Evolutionary conservation across 495 filamentous ascomycete genomes (phyloP).

Genomic region (Parmelia sp.): DNA sequence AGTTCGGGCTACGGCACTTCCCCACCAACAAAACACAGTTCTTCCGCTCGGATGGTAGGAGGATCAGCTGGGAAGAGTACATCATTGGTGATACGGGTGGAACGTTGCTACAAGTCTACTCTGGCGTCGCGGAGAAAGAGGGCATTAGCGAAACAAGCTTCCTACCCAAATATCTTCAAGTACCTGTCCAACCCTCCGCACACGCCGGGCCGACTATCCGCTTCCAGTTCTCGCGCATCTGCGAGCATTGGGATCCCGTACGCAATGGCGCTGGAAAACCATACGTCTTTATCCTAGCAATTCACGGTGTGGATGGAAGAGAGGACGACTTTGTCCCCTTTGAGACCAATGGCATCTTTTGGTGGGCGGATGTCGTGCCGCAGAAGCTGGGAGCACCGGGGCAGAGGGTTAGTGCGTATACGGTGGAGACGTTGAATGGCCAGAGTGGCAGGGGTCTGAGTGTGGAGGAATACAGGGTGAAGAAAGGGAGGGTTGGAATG

Average conservation of each 20-base stretch:
- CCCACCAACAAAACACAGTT: slow-evolving; percentile 61
- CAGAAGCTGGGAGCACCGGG: slow-evolving; percentile 62
- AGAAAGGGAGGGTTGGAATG: slow-evolving; percentile 56
- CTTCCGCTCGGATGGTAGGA: slow-evolving; percentile 56
- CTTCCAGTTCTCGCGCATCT: slow-evolving; percentile 70
- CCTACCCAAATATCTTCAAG: slow-evolving; percentile 49
- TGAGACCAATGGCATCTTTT: slow-evolving; percentile 59
- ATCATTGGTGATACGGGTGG: slow-evolving; percentile 45
- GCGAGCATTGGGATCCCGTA: slow-evolving; percentile 70
- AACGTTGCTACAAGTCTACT: slow-evolving; percentile 47
- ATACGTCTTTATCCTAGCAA: slow-evolving; percentile 58
- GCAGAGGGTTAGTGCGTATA: slow-evolving; percentile 55
- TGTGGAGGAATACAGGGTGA: slow-evolving; percentile 54
- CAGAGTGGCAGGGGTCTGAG: slow-evolving; percentile 62
- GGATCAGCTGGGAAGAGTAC: slow-evolving; percentile 70
- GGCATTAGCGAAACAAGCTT: slow-evolving; percentile 58
- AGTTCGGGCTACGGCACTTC: slow-evolving; percentile 75
- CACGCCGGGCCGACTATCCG: slow-evolving; percentile 46
- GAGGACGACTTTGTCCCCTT: slow-evolving; percentile 61
- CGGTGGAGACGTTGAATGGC: slow-evolving; percentile 57
- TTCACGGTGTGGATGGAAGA: slow-evolving; percentile 59
- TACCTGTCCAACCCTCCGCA: slow-evolving; percentile 47
- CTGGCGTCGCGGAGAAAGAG: slow-evolving; percentile 47
- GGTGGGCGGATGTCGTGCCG: slow-evolving; percentile 66
- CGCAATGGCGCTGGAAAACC: slow-evolving; percentile 56